phyloP scores from a whole-genome alignment of 2,329 filamentous ascomycete genomes.

The Fonsecaea monophora region DNA sequence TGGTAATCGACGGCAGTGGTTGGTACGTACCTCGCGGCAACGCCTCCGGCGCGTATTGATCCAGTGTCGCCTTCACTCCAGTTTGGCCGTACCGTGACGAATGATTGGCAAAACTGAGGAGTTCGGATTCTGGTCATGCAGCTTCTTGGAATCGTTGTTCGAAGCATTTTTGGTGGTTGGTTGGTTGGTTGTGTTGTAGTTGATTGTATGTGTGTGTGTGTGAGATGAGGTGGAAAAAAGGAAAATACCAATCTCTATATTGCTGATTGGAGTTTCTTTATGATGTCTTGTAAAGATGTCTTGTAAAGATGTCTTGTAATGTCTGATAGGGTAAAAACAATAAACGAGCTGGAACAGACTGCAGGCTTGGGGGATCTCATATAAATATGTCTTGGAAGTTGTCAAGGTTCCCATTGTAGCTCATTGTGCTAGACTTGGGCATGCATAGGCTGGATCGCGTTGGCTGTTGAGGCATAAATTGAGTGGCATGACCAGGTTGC shows the following conservation, averaged over 20 bases:
- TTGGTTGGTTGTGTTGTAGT: no score
- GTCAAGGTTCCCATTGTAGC: not conserved
- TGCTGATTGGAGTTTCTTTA: not conserved
- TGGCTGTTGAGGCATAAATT: not conserved
- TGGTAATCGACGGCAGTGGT: not conserved
- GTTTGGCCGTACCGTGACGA: slow-evolving; percentile 26
- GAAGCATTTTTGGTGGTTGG: slow-evolving; percentile 28
- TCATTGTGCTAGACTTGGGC: not conserved
- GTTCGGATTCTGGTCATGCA: slow-evolving; percentile 33
- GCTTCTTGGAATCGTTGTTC: slow-evolving; percentile 33
- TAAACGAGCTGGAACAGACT: not conserved
- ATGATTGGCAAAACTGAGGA: slow-evolving; percentile 37
- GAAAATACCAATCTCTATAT: slow-evolving; percentile 5
- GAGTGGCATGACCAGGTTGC: slow-evolving; percentile 12
- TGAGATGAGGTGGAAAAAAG: slow-evolving; percentile 1
- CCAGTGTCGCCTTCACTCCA: slow-evolving; percentile 33
- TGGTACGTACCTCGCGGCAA: slow-evolving; percentile 29
- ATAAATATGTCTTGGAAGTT: slow-evolving; percentile 12
- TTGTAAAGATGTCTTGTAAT: not conserved
- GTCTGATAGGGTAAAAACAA: not conserved
- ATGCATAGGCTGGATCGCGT: not conserved
- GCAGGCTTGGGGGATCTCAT: not conserved
- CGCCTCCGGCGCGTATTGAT: slow-evolving; percentile 29
- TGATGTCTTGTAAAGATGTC: not conserved
- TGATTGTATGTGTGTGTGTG: not conserved